These are phyloP conservation scores for Penicillium sp. DNA, from an alignment of 2,329 filamentous ascomycete species.

Conservation along the genomic window DNA sequence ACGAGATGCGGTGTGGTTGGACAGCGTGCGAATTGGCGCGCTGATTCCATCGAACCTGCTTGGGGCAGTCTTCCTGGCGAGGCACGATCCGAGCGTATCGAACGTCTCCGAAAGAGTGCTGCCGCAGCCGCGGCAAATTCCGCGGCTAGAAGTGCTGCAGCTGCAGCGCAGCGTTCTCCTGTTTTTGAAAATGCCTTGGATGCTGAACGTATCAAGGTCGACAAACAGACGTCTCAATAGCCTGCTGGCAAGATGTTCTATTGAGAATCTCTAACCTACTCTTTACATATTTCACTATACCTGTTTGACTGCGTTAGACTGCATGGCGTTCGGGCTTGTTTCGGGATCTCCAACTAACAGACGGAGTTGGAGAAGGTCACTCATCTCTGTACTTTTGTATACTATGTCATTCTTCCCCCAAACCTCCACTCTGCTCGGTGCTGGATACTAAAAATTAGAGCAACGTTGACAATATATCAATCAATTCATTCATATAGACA, in stretches of 20 bases:
- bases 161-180: conserved; percentile 2
- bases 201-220: conserved; percentile 2
- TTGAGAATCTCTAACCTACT: neutral
- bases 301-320: conserved; percentile 2
- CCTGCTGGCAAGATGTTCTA: neutral
- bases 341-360: conserved; percentile 1
- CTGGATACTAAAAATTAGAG: neutral
- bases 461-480: neutral
- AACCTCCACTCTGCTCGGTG: conserved; percentile 6
- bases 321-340: conserved; percentile 9
- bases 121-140: conserved; percentile 21
- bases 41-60: conserved; percentile 45
- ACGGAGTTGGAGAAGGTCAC: neutral
- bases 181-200: conserved; percentile 7
- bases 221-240: conserved; percentile 2
- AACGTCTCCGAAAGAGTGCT: conserved; percentile 35
- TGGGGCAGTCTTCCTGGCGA: conserved; percentile 42
- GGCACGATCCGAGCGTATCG: conserved; percentile 37
- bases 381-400: conserved; percentile 4
- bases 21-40: conserved; percentile 43
- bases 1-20: conserved; percentile 24
- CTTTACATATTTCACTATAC: neutral
- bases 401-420: conserved; percentile 10
- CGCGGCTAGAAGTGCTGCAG: neutral
- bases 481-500: neutral